Evolutionary conservation across 768 basidiomycete genomes (phyloP).

Genomic region (Suillus variegatus): DNA sequence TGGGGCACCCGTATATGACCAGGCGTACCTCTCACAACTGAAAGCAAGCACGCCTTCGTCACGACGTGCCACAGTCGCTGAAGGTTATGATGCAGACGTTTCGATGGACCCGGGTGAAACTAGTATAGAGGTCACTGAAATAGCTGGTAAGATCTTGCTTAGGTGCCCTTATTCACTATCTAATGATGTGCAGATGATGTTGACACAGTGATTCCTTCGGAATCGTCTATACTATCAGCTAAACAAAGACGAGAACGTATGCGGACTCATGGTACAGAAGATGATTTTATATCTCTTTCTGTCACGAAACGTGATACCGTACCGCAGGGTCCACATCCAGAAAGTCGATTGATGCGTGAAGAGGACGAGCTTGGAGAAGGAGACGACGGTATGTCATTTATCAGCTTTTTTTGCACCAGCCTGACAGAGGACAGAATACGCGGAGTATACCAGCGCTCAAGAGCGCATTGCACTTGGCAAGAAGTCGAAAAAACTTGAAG

Average conservation of each 20-base stretch:
- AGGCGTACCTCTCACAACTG: constrained; percentile 72
- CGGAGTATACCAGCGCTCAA: constrained; percentile 86
- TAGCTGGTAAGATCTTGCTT: constrained; percentile 29
- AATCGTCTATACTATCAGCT: constrained; percentile 69
- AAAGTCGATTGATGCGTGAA: constrained; percentile 78
- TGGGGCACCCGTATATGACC: constrained; percentile 65
- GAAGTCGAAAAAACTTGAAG: constrained; percentile 74
- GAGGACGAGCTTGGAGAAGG: constrained; percentile 89
- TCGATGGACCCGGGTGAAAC: constrained; percentile 45
- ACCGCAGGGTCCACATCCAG: constrained; percentile 77
- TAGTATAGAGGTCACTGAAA: constrained; percentile 32
- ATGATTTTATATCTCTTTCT: constrained; percentile 81
- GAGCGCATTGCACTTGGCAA: constrained; percentile 86
- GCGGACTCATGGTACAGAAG: constrained; percentile 49
- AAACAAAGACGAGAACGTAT: constrained; percentile 76
- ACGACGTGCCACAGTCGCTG: constrained; percentile 42
- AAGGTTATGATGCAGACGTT: constrained; percentile 51
- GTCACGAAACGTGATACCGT: constrained; percentile 57
- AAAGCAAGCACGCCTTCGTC: constrained; percentile 73
- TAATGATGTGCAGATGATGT: constrained; percentile 32
- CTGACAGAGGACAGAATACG: constrained; percentile 57
- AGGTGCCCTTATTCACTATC: neutral
- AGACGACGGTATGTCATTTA: constrained; percentile 69
- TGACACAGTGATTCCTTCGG: constrained; percentile 61
- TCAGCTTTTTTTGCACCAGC: constrained; percentile 5